phyloP scores from a whole-genome alignment of 164 flowering plant species.

The Malania oleifera region DNA sequence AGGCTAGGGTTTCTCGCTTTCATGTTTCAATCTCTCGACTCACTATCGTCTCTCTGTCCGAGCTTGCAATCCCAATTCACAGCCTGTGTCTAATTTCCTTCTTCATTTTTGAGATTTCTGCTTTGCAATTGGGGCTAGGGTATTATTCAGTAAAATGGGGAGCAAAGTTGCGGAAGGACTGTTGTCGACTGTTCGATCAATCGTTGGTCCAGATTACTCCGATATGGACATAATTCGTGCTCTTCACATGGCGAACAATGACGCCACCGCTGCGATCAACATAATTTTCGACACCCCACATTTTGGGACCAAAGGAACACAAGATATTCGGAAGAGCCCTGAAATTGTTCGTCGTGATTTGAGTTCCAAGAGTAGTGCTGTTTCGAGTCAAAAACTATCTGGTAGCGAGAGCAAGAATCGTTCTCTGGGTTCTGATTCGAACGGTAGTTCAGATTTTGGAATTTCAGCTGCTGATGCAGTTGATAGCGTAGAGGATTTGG shows the following conservation, averaged over 20 bases:
- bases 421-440: slow-evolving; percentile 1
- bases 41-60: too few species aligned
- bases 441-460: slow-evolving; percentile 4
- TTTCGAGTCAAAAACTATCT: slow-evolving; percentile 4
- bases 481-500: slow-evolving; percentile 10
- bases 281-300: slow-evolving; percentile 76
- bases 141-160: slow-evolving; percentile 35
- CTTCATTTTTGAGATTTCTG: background rate
- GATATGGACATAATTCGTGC: slow-evolving; percentile 94
- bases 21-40: too few species aligned
- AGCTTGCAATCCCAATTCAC: too few species aligned
- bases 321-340: slow-evolving; percentile 13
- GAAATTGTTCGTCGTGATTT: slow-evolving; percentile 9
- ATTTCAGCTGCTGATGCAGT: background rate
- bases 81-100: background rate
- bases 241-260: slow-evolving; percentile 84
- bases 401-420: slow-evolving; percentile 2
- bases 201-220: slow-evolving; percentile 66
- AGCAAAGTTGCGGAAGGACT: slow-evolving; percentile 56
- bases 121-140: slow-evolving; percentile 27
- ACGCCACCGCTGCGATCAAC: slow-evolving; percentile 86
- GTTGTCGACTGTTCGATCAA: slow-evolving; percentile 53
- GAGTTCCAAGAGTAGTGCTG: slow-evolving; percentile 3
- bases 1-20: too few species aligned
- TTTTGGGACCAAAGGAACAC: slow-evolving; percentile 19